Base-by-base conservation (phyloP, 2,329 filamentous ascomycete species). In the Ceratocystiopsis sp. region DNA sequence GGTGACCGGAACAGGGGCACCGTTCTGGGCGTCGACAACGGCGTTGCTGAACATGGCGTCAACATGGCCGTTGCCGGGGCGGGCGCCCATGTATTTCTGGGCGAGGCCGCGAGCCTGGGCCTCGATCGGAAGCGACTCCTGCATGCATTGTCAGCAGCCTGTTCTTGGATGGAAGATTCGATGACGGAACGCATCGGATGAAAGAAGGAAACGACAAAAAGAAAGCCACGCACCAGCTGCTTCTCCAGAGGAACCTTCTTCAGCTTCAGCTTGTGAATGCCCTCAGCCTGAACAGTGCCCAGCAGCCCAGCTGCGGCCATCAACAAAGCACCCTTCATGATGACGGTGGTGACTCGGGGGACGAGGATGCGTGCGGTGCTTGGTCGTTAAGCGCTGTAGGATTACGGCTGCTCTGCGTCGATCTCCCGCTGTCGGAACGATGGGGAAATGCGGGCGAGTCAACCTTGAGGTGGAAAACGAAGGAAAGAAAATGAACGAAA, bases 21-120 rank as follows among this genome's bases (percentile, higher is more conserved):
- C 72, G 51, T 64, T 68, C 50, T 82, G 72, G 45, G 68, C 63
- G 52, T 80, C 69, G 57, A 84, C 65, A 42, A 78, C 73, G 45
- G 77, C 73, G 53, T 82, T 75, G 59, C 78, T 79, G 71, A 94
- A 93, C 62, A 93, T 78, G 61, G 80, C 76, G 52, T 87, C 75
- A 57, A 71, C 65, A 54, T 85, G 80, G 21, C 21, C 21, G 51
- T 63, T 62, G 52, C 80, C 67, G 40, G 82, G 79, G 53, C 82
- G 78, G 55, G 78, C 62, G 51, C 87, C 86, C 75, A 96, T 82
- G 71, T 95, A 95, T 75, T 96, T 98, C 71, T 96, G 89, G 51
- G 84, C 78, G 47, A 98, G 77, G 49, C 79, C 76, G 60, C 80
- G 77, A 53, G 85, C 73, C 58, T 96, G 89, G 49, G 78, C 69